A percentile compares a stretch with the other conserved stretches of the same genome.
Evolutionary conservation across 768 basidiomycete genomes (phyloP).

Genomic region (Russula lepida): DNA sequence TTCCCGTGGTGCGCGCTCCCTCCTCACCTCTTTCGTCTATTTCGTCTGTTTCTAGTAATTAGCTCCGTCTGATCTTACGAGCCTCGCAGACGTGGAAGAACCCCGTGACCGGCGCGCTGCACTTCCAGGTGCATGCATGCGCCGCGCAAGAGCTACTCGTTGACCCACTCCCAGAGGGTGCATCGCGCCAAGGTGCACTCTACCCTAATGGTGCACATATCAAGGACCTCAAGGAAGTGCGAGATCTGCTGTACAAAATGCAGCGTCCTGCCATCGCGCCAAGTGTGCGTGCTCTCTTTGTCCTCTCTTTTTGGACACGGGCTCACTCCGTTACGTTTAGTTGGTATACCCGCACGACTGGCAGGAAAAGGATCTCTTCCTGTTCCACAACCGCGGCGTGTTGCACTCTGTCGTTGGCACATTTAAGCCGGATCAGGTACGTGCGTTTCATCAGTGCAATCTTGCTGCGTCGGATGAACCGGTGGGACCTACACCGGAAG

Average conservation of each 20-base stretch:
- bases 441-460: conserved; percentile 81
- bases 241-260: conserved; percentile 73
- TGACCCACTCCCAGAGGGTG: conserved; percentile 59
- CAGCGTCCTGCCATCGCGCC: conserved; percentile 90
- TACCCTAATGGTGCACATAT: conserved; percentile 79
- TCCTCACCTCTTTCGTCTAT: background rate
- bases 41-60: background rate
- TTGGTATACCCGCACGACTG: conserved; percentile 87
- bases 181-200: conserved; percentile 50
- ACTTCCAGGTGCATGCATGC: conserved; percentile 88
- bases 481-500: conserved; percentile 53
- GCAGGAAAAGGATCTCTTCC: conserved; percentile 64
- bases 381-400: conserved; percentile 83
- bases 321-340: conserved; percentile 26
- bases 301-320: background rate
- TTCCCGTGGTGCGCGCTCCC: conserved; percentile 47
- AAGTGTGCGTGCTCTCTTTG: conserved; percentile 34
- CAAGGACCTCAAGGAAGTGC: conserved; percentile 62
- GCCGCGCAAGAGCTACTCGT: conserved; percentile 60
- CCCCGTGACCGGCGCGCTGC: conserved; percentile 70
- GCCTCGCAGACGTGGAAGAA: conserved; percentile 77
- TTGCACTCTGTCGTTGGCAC: conserved; percentile 74
- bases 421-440: conserved; percentile 56
- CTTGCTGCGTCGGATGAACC: conserved; percentile 72
- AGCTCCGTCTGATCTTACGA: background rate